Percentiles rank a stretch among this genome's conserved stretches.
Evolutionary conservation across 1,284 basidiomycete genomes (phyloP).

Genomic region (Afroboletus lepidellus): DNA sequence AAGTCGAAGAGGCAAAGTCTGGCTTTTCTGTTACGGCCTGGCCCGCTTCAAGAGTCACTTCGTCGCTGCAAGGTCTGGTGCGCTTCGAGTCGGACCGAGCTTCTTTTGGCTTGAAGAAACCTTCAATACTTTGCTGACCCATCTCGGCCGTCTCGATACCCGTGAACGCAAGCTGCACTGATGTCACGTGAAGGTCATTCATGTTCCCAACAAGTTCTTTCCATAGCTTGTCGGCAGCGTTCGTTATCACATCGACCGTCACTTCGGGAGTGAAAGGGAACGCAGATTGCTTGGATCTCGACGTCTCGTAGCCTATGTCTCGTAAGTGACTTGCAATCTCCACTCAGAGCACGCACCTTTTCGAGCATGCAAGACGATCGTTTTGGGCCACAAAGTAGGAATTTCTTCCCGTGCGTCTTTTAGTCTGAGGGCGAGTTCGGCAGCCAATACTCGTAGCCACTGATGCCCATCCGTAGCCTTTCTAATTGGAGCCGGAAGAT

Average conservation of each 20-base stretch:
- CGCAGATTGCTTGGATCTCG: constrained; percentile 74
- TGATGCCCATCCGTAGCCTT: constrained; percentile 75
- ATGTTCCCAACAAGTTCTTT: constrained; percentile 71
- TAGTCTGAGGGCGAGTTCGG: constrained; percentile 84
- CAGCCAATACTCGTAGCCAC: constrained; percentile 90
- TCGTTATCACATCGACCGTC: constrained; percentile 75
- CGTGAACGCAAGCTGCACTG: constrained; percentile 77
- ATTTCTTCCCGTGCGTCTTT: constrained; percentile 75
- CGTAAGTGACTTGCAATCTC: constrained; percentile 1
- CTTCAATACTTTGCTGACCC: constrained; percentile 86
- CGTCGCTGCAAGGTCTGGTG: constrained; percentile 13
- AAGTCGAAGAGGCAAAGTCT: constrained; percentile 16
- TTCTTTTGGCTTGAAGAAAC: constrained; percentile 62
- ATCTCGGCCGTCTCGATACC: constrained; percentile 79
- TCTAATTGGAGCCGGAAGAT: constrained; percentile 76
- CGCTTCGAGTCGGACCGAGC: constrained; percentile 30
- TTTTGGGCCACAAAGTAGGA: constrained; percentile 90
- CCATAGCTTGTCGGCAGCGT: constrained; percentile 84
- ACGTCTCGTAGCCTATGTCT: constrained; percentile 58
- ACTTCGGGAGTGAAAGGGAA: constrained; percentile 79
- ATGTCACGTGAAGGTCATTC: constrained; percentile 63
- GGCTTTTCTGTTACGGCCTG: neutral
- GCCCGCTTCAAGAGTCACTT: neutral
- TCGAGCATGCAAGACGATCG: constrained; percentile 75
- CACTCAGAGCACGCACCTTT: constrained; percentile 47